Conservation (phyloP, 805 yeast genomes). For the Candida montana region DNA sequence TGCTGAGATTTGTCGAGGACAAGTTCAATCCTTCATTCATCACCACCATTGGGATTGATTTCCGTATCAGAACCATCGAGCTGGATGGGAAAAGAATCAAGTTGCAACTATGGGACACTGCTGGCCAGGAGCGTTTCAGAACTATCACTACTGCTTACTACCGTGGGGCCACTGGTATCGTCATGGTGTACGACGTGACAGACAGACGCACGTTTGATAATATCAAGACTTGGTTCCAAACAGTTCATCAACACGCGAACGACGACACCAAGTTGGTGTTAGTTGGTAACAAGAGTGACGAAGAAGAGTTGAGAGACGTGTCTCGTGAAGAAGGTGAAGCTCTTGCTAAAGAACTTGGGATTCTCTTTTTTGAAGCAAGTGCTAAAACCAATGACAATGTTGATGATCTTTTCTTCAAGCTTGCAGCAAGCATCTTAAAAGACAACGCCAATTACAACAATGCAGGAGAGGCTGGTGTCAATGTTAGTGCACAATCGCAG, state of each 20-base stretch:
- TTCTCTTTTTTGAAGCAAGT: constrained; percentile 93
- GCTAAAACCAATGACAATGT: constrained; percentile 93
- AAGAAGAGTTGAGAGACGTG: constrained; percentile 80
- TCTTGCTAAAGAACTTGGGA: constrained; percentile 77
- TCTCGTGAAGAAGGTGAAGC: constrained; percentile 86
- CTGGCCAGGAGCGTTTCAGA: constrained; percentile 95
- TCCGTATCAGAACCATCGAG: constrained; percentile 94
- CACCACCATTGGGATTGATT: constrained; percentile 97
- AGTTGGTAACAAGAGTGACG: constrained; percentile 96
- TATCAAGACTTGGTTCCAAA: constrained; percentile 91
- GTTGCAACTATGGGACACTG: constrained; percentile 95
- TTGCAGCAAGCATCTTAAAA: constrained; percentile 45
- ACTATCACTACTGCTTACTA: constrained; percentile 91
- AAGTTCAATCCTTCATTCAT: constrained; percentile 95
- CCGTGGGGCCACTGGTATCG: constrained; percentile 86
- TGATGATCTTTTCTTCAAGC: constrained; percentile 83
- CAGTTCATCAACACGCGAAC: constrained; percentile 93
- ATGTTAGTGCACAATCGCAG: constrained; percentile 16
- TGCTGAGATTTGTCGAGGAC: constrained; percentile 91
- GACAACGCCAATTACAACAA: constrained; percentile 28
- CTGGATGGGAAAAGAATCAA: constrained; percentile 89
- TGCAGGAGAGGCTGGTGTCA: constrained; percentile 21
- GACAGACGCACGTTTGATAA: constrained; percentile 90
- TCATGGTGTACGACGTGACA: constrained; percentile 77
- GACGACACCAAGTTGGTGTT: constrained; percentile 92